Conservation (phyloP, 371 early-diverging fungal genomes). For the Mucor plumbeus region DNA sequence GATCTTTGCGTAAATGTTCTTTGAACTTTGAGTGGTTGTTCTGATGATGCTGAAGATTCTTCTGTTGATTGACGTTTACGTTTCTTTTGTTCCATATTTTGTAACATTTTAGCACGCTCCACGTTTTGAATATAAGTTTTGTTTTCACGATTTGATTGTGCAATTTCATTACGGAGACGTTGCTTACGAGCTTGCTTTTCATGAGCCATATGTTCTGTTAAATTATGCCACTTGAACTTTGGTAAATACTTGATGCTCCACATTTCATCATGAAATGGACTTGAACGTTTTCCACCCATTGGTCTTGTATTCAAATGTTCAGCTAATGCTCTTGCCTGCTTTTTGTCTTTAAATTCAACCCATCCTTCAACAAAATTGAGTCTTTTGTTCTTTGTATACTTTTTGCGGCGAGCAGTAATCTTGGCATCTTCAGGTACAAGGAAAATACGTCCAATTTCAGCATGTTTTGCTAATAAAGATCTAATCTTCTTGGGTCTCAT, state of each 20-base stretch:
- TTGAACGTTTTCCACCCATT: conserved; percentile 88
- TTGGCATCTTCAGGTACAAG: conserved; percentile 82
- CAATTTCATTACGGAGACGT: conserved; percentile 83
- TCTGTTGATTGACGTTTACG: conserved; percentile 39
- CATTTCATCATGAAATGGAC: conserved; percentile 86
- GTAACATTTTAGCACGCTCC: conserved; percentile 82
- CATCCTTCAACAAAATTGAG: conserved; percentile 94
- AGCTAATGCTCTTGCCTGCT: conserved; percentile 82
- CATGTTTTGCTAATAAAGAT: conserved; percentile 73
- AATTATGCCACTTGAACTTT: conserved; percentile 95
- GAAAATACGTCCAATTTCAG: conserved; percentile 85
- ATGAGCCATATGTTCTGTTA: conserved; percentile 92
- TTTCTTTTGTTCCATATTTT: conserved; percentile 75
- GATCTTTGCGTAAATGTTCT: conserved; percentile 72
- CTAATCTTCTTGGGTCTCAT: conserved; percentile 88
- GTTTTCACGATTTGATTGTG: conserved; percentile 84
- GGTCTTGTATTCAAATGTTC: conserved; percentile 75
- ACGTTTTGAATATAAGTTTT: conserved; percentile 87
- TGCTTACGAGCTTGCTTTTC: conserved; percentile 85
- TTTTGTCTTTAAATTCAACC: conserved; percentile 95
- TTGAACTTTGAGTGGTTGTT: conserved; percentile 40
- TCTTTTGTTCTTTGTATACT: conserved; percentile 76
- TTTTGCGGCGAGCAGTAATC: conserved; percentile 63
- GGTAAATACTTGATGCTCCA: conserved; percentile 97
- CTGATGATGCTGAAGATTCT: conserved; percentile 21